phyloP scores from a whole-genome alignment of 1,139 yeast species.

The Kurtzmaniella quercitrusa region DNA sequence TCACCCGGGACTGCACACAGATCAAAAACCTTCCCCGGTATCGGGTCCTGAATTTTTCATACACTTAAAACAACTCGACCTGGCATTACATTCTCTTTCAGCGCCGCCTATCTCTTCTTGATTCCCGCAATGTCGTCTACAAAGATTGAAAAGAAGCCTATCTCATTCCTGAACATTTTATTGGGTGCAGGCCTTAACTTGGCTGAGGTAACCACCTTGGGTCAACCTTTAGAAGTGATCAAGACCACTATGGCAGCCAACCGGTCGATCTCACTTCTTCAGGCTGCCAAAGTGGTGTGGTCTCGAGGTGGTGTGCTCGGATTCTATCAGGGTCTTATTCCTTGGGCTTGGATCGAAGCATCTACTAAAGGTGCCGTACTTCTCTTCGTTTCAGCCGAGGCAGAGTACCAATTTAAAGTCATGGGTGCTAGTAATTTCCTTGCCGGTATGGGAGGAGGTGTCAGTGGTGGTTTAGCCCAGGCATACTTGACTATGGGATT shows the following conservation, averaged over 20 bases:
- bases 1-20: constrained; percentile 1
- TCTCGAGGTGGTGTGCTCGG: constrained; percentile 89
- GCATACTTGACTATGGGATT: constrained; percentile 96
- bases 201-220: constrained; percentile 90
- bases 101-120: not conserved
- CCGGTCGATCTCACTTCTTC: constrained; percentile 62
- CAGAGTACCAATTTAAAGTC: constrained; percentile 69
- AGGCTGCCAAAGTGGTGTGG: constrained; percentile 77
- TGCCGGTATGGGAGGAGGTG: constrained; percentile 94
- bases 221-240: constrained; percentile 93
- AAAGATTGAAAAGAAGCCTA: constrained; percentile 70
- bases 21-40: not conserved
- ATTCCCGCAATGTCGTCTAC: not conserved
- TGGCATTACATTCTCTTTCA: not conserved
- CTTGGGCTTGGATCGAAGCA: constrained; percentile 99
- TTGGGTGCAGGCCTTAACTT: constrained; percentile 92
- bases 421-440: constrained; percentile 69
- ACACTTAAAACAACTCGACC: not conserved
- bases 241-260: constrained; percentile 99
- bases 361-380: constrained; percentile 98
- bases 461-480: constrained; percentile 92
- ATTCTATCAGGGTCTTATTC: constrained; percentile 94
- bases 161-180: constrained; percentile 82
- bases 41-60: constrained; percentile 1
- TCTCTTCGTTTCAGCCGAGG: constrained; percentile 87